phyloP scores from a whole-genome alignment of 805 yeast genomes.

The Lachancea cidri region DNA sequence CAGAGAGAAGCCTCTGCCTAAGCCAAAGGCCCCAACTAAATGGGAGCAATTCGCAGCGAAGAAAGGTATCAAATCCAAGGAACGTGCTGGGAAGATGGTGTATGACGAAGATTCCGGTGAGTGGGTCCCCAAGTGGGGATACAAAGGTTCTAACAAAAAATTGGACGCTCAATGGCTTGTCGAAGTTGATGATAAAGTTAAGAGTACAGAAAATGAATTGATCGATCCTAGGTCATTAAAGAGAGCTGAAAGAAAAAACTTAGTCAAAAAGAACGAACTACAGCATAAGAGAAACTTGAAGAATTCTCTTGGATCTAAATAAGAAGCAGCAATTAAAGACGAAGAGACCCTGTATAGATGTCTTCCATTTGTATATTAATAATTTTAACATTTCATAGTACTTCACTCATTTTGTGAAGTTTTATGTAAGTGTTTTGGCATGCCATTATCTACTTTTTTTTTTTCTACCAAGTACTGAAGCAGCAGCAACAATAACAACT shows the following conservation, averaged over 20 bases:
- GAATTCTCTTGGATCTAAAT: too few species aligned
- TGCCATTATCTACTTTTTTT: too few species aligned
- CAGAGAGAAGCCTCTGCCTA: conserved; percentile 93
- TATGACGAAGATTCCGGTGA: conserved; percentile 85
- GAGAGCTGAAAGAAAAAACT: conserved; percentile 78
- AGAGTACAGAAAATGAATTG: conserved; percentile 55
- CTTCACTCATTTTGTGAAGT: too few species aligned
- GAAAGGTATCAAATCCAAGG: conserved; percentile 91
- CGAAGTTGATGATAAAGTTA: conserved; percentile 71
- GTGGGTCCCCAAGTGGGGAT: conserved; percentile 99
- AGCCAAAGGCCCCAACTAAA: conserved; percentile 84
- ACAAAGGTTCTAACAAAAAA: conserved; percentile 85
- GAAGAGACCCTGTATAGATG: neutral
- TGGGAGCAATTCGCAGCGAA: conserved; percentile 96
- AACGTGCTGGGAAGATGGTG: conserved; percentile 82
- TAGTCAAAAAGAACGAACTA: conserved; percentile 75
- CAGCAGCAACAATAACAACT: neutral
- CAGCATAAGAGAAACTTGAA: conserved; percentile 81
- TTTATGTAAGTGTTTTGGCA: too few species aligned
- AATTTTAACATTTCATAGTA: too few species aligned
- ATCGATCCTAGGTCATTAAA: conserved; percentile 81
- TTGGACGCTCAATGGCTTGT: conserved; percentile 92
- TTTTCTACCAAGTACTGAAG: neutral
- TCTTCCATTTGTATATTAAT: neutral
- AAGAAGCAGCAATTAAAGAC: too few species aligned